Percentiles rank a stretch among this genome's conserved stretches.
Conservation (phyloP, 2,329 filamentous ascomycete species). For the Didymella lethalis region DNA sequence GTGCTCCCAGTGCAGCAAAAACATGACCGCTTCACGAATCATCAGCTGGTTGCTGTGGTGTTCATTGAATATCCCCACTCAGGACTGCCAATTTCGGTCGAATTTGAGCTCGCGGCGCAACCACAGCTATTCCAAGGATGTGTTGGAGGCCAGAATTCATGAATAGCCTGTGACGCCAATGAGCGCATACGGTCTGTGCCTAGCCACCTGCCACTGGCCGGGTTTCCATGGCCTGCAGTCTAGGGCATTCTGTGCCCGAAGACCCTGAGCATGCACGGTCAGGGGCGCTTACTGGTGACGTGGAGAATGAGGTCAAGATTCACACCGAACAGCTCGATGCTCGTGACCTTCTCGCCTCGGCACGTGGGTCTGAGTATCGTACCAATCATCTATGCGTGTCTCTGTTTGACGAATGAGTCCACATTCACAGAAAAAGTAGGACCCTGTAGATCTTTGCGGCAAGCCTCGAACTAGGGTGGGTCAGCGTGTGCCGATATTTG, state of each 20-base stretch:
- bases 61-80: not conserved
- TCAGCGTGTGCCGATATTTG: constrained; percentile 28
- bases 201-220: constrained; percentile 20
- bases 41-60: not conserved
- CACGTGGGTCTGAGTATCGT: constrained; percentile 26
- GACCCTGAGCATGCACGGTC: constrained; percentile 27
- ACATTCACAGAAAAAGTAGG: constrained; percentile 27
- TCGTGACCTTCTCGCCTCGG: constrained; percentile 8
- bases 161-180: constrained; percentile 15
- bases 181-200: constrained; percentile 17
- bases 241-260: constrained; percentile 24
- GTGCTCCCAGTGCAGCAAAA: not conserved
- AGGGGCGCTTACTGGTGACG: constrained; percentile 31
- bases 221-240: not conserved
- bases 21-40: not conserved
- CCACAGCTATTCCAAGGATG: constrained; percentile 3
- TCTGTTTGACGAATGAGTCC: constrained; percentile 1
- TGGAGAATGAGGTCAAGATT: constrained; percentile 20
- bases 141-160: not conserved
- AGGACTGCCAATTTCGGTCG: constrained; percentile 4
- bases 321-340: constrained; percentile 6
- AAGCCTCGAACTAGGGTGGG: constrained; percentile 31
- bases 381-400: not conserved
- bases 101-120: not conserved
- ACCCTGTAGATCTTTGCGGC: constrained; percentile 46